These are phyloP conservation scores for Setomelanomma holmii DNA, from an alignment of 2,329 filamentous ascomycete species.

Conservation along the genomic window DNA sequence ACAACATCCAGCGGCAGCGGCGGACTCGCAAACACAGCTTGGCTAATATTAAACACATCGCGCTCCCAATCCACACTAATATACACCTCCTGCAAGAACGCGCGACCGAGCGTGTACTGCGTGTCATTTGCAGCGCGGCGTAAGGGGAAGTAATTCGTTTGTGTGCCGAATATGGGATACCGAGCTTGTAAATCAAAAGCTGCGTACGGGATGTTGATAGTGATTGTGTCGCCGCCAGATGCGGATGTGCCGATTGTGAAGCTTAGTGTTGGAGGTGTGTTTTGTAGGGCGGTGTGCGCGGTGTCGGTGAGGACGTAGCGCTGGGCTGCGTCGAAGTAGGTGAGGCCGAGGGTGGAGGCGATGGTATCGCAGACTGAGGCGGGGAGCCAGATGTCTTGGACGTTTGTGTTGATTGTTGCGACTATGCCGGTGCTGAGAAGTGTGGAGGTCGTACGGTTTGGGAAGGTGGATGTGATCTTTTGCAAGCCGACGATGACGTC, in stretches of 20 bases:
- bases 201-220: conserved; percentile 53
- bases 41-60: conserved; percentile 54
- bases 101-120: conserved; percentile 59
- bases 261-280: conserved; percentile 33
- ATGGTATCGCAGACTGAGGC: conserved; percentile 2
- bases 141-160: conserved; percentile 67
- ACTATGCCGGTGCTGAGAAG: neutral
- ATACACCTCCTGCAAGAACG: conserved; percentile 71
- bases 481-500: conserved; percentile 5
- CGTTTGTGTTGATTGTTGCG: neutral
- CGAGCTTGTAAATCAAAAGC: conserved; percentile 54
- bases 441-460: neutral
- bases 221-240: conserved; percentile 36
- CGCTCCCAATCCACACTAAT: conserved; percentile 54
- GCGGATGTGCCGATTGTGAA: conserved; percentile 1
- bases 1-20: conserved; percentile 25
- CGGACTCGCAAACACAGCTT: conserved; percentile 31
- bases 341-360: neutral
- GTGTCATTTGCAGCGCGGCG: conserved; percentile 60
- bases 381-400: neutral
- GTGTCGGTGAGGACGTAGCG: conserved; percentile 41
- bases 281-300: conserved; percentile 34
- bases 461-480: neutral
- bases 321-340: conserved; percentile 36
- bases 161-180: conserved; percentile 57